Percentiles rank a stretch among this genome's conserved stretches.
Evolutionary conservation across 2,329 filamentous ascomycete genomes (phyloP).

Genomic region (Aspergillus tubingensis): DNA sequence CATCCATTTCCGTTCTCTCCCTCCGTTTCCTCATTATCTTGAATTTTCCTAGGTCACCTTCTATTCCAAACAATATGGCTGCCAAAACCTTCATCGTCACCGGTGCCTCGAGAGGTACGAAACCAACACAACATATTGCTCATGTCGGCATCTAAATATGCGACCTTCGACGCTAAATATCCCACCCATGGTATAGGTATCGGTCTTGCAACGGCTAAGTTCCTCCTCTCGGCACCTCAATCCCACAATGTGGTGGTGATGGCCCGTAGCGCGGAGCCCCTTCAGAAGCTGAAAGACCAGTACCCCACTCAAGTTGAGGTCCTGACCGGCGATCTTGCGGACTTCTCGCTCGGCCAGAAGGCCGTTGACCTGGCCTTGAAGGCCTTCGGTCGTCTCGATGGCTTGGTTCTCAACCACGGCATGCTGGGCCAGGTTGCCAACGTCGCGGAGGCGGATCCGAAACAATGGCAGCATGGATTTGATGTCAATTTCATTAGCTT

Average conservation of each 20-base stretch:
- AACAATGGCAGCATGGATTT: conserved; percentile 75
- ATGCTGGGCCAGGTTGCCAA: conserved; percentile 71
- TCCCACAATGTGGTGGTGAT: conserved; percentile 60
- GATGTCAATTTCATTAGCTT: conserved; percentile 86
- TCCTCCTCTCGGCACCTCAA: conserved; percentile 56
- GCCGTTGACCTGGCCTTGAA: conserved; percentile 66
- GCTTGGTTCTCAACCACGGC: conserved; percentile 88
- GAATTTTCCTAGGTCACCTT: neutral
- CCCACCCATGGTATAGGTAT: conserved; percentile 50
- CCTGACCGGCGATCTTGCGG: conserved; percentile 59
- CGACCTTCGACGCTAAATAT: neutral
- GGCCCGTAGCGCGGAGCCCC: conserved; percentile 57
- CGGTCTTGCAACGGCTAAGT: conserved; percentile 61
- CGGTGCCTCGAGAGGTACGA: conserved; percentile 62
- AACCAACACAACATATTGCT: neutral
- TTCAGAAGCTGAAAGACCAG: conserved; percentile 55
- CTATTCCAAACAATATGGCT: conserved; percentile 36
- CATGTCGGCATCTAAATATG: neutral
- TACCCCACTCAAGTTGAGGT: conserved; percentile 58
- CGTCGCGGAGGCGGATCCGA: conserved; percentile 65
- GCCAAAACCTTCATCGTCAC: conserved; percentile 71
- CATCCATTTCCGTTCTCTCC: neutral
- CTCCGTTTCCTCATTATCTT: neutral
- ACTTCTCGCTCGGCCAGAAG: conserved; percentile 57
- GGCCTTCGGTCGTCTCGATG: conserved; percentile 73